phyloP scores from a whole-genome alignment of 495 filamentous ascomycete genomes.

The Physcia stellaris region DNA sequence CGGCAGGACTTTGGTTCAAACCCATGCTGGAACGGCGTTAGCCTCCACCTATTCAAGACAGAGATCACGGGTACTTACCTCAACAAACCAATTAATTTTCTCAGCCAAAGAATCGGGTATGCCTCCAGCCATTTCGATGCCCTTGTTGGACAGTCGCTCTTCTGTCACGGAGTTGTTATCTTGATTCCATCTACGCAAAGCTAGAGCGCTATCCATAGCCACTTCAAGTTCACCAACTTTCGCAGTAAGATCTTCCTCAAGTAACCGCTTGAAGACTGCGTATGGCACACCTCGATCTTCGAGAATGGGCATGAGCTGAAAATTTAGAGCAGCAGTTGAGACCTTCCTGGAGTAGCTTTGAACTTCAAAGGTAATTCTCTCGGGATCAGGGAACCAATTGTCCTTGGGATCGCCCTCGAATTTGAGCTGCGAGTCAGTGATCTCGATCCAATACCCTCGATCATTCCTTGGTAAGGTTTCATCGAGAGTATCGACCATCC shows the following conservation, averaged over 20 bases:
- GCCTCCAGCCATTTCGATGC: constrained; percentile 31
- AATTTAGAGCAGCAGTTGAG: constrained; percentile 52
- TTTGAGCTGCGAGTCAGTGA: constrained; percentile 69
- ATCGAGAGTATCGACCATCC: constrained; percentile 52
- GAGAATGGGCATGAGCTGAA: constrained; percentile 67
- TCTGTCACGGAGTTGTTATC: constrained; percentile 15
- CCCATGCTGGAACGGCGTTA: constrained; percentile 26
- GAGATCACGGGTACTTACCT: constrained; percentile 19
- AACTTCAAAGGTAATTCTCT: constrained; percentile 61
- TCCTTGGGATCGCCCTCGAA: constrained; percentile 48
- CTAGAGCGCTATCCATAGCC: constrained; percentile 33
- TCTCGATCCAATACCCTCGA: constrained; percentile 54
- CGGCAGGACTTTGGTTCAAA: constrained; percentile 47
- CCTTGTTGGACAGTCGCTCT: constrained; percentile 14
- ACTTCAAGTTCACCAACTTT: constrained; percentile 47
- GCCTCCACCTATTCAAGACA: not conserved
- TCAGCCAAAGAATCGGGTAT: constrained; percentile 40
- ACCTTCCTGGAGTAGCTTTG: constrained; percentile 47
- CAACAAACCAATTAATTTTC: constrained; percentile 39
- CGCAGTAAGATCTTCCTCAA: constrained; percentile 43
- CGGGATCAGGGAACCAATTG: constrained; percentile 25
- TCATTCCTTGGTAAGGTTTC: constrained; percentile 23
- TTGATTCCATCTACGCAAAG: constrained; percentile 45
- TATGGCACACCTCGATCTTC: constrained; percentile 44
- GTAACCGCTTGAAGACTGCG: constrained; percentile 32